A percentile compares a stretch with the other conserved stretches of the same genome.
These are phyloP conservation scores for Xylaria digitata DNA, from an alignment of 2,329 filamentous ascomycete genomes.

Conservation along the genomic window DNA sequence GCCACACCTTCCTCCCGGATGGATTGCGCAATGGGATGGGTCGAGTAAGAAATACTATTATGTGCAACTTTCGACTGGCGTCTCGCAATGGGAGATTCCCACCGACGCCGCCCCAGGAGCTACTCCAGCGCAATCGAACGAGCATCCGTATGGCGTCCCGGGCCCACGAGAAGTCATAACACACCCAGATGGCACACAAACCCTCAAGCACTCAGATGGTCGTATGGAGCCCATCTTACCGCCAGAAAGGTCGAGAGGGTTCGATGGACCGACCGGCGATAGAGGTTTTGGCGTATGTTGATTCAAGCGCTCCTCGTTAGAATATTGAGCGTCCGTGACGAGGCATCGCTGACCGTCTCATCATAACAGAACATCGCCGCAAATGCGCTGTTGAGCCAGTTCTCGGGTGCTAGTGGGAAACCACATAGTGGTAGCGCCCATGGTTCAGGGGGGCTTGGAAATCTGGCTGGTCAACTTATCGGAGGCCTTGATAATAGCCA, in stretches of 20 bases:
- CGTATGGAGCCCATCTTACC: constrained; percentile 69
- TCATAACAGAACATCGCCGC: constrained; percentile 66
- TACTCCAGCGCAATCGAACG: constrained; percentile 65
- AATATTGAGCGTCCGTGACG: constrained; percentile 36
- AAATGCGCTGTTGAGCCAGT: constrained; percentile 63
- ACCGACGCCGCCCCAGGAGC: constrained; percentile 72
- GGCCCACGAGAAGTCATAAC: constrained; percentile 66
- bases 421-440: constrained; percentile 51
- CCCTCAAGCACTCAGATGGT: constrained; percentile 69
- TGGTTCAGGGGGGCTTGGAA: constrained; percentile 56
- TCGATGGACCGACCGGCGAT: constrained; percentile 66
- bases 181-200: constrained; percentile 71
- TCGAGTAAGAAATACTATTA: constrained; percentile 74
- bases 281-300: constrained; percentile 73
- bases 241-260: constrained; percentile 59
- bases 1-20: constrained; percentile 71
- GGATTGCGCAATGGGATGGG: constrained; percentile 78
- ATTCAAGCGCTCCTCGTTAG: constrained; percentile 30
- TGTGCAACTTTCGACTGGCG: constrained; percentile 77
- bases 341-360: constrained; percentile 42
- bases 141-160: constrained; percentile 72
- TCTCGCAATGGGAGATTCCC: constrained; percentile 79
- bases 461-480: constrained; percentile 60
- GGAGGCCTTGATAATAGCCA: constrained; percentile 46
- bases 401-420: constrained; percentile 60